A percentile compares a stretch with the other conserved stretches of the same genome.
These are phyloP conservation scores for Talaromyces sp. DNA, from an alignment of 2,329 filamentous ascomycete species.

Conservation along the genomic window DNA sequence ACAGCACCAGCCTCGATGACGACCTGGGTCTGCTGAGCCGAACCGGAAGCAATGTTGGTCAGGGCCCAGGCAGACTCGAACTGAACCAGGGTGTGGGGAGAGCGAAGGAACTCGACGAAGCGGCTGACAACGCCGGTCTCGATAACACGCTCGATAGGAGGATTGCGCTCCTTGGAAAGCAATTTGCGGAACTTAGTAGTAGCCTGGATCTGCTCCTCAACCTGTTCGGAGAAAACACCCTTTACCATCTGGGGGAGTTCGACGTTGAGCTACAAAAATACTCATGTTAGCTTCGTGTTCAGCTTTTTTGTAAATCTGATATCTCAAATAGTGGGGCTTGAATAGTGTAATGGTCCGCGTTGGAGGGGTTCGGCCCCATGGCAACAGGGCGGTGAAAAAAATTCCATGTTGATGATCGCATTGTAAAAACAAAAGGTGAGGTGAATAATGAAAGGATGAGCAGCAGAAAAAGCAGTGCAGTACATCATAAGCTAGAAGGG, in stretches of 20 bases:
- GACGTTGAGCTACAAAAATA: conserved; percentile 76
- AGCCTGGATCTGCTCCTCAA: conserved; percentile 94
- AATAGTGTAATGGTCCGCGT: conserved; percentile 23
- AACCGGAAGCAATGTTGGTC: conserved; percentile 98
- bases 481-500: not conserved
- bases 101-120: conserved; percentile 97
- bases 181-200: conserved; percentile 99
- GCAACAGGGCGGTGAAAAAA: conserved; percentile 42
- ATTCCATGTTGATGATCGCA: conserved; percentile 31
- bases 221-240: conserved; percentile 98
- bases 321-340: conserved; percentile 9
- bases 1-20: conserved; percentile 98
- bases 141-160: conserved; percentile 98
- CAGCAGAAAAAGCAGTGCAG: not conserved
- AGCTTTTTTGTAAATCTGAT: conserved; percentile 7
- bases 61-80: conserved; percentile 99
- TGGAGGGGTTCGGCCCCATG: conserved; percentile 32
- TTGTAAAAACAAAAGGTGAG: conserved; percentile 32
- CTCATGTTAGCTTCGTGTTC: conserved; percentile 28
- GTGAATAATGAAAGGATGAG: not conserved
- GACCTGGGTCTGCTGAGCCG: conserved; percentile 95
- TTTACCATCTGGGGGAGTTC: conserved; percentile 98
- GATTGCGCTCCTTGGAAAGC: conserved; percentile 97
- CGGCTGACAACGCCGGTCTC: conserved; percentile 97
- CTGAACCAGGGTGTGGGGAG: conserved; percentile 95